Base-by-base conservation (phyloP, 179 eudicot species). In the Spergularia azorica region DNA sequence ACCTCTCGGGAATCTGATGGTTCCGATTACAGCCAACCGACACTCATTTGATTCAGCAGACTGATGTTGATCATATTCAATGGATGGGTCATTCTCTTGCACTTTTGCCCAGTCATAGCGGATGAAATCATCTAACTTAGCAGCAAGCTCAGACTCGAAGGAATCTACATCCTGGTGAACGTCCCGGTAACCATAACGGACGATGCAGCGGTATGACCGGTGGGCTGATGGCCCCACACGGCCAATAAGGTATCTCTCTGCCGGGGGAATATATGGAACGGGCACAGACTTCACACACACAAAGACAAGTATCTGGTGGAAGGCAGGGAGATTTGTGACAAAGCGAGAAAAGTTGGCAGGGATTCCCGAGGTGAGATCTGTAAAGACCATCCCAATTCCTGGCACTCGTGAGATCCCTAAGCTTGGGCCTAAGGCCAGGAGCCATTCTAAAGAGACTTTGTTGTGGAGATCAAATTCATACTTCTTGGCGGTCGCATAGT, bases 281-380 rank as follows among this genome's bases (percentile, higher is more conserved):
- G 98, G 97, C 13, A 94, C 98, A 0, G 92, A 92, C 81, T 94
- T 94, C 38, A 94, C 87, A 70, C 98, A 94, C 7, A 92, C 97
- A 8, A 94, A 92, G 12, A 92, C 97, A 17, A 94, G 84, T 41
- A 92, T 71, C 38, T 87, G 87, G 77, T 94, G 98, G 84, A 88
- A 94, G 65, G 98, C 98, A 1, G 98, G 98, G 67, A 94, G 90
- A 79, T 94, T 94, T 76, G 98, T 92, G 64, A 94, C 95, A 43
- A 94, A 94, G 51, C 97, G 95, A 6, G 94, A 94, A 84, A 94
- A 94, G 79, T 92, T 94, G 48, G 97, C 94, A 0, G 98, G 98
- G 73, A 94, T 87, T 6, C 98, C 98, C 0, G 95, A 92, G 52
- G 97, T 92, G 73, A 94, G 94, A 59, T 92, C 93, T 6, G 94